A percentile compares a stretch with the other conserved stretches of the same genome.
These are phyloP conservation scores for Pseudonitzschia pungens DNA, from an alignment of 108 stramenopile species.

Conservation along the genomic window DNA sequence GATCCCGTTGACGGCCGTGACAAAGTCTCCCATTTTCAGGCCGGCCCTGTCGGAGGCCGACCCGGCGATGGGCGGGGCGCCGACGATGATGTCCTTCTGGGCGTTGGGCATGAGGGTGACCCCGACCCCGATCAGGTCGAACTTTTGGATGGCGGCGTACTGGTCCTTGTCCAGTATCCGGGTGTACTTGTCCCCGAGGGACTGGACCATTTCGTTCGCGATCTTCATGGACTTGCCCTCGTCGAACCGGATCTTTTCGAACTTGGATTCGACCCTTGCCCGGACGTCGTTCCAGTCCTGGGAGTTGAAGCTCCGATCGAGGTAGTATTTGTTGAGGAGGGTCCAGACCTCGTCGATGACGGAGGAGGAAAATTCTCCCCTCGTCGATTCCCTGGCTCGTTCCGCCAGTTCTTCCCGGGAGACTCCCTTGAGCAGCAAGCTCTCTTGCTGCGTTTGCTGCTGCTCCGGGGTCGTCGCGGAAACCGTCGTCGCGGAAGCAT, in stretches of 20 bases:
- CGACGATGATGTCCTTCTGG: conserved; percentile 67
- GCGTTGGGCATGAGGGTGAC: conserved; percentile 77
- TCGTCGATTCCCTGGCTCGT: background rate
- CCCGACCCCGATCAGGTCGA: conserved; percentile 86
- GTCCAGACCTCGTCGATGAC: conserved; percentile 78
- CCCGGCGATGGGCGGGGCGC: conserved; percentile 74
- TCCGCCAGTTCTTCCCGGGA: background rate
- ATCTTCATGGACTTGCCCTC: conserved; percentile 54
- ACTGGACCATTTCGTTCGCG: conserved; percentile 59
- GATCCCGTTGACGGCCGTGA: conserved; percentile 77
- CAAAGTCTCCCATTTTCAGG: conserved; percentile 66
- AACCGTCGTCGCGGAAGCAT: background rate
- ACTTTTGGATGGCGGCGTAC: conserved; percentile 81
- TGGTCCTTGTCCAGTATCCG: conserved; percentile 57
- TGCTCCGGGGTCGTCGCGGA: background rate
- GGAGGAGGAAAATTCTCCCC: background rate
- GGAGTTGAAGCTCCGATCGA: conserved; percentile 72
- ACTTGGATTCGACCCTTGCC: conserved; percentile 12
- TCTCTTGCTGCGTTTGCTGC: conserved; percentile 1
- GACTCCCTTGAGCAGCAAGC: conserved; percentile 1
- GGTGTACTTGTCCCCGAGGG: conserved; percentile 81
- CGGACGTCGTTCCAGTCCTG: conserved; percentile 44
- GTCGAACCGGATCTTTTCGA: background rate
- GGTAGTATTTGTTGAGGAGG: conserved; percentile 72
- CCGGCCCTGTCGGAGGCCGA: conserved; percentile 68